Evolutionary conservation across 176 grass and related monocot species (phyloP), one percentile per base, ranked within the genome.

Genomic region (Olyra latifolia): DNA sequence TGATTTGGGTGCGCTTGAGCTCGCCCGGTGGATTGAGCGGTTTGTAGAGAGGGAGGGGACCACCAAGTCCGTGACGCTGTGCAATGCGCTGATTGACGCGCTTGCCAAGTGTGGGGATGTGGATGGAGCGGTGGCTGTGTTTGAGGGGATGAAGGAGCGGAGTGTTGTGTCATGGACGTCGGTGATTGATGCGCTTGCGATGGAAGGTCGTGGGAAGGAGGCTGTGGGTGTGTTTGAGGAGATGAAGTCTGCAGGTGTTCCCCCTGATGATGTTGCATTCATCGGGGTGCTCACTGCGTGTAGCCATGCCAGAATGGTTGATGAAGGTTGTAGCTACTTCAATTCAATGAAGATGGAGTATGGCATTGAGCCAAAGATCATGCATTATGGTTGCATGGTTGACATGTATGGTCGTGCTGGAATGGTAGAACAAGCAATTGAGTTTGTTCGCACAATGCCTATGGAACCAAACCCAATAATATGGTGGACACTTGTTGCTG

Each of bases 371-470:
- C 92, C 92, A 45, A 91, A 89, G 86, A 91, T 94, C 1, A 86
- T 91, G 86, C 92, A 94, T 52, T 94, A 91, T 19, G 88, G 88
- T 44, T 91, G 92, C 54, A 91, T 94, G 80, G 86, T 94, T 15
- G 92, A 94, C 81, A 85, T 91, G 86, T 88, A 91, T 39, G 81
- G 92, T 58, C 83, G 80, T 68, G 88, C 83, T 38, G 92, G 88
- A 53, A 81, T 86, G 88, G 66, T 94, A 0, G 88, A 94, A 11
- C 54, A 27, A 32, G 92, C 83, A 3, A 35, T 91, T 71, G 76
- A 91, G 29, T 94, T 91, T 71, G 83, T 86, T 16, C 77, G 17
- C 7, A 69, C n/a, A 5, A 94, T 94, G 92, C 92, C 88, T 10
- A 71, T 89, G 11, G 81, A 94, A 60, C 83, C 88, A 0, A 94